These are phyloP conservation scores for Malus hybrid DNA, from an alignment of 331 rosid species.

Conservation along the genomic window DNA sequence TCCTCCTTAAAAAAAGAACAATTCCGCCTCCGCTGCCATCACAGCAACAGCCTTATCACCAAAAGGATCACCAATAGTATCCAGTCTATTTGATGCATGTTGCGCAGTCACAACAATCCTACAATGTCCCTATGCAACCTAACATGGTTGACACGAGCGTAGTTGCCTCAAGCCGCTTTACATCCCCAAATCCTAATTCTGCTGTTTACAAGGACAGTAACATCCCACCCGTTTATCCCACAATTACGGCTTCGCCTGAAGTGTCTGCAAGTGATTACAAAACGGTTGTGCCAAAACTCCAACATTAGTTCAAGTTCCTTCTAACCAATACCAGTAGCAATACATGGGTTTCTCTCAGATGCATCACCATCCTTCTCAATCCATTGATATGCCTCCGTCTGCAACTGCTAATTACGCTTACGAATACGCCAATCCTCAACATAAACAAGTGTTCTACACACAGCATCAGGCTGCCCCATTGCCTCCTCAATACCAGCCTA, in stretches of 20 bases:
- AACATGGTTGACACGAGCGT: constrained; percentile 30
- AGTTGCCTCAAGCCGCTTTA: constrained; percentile 27
- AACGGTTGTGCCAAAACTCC: constrained; percentile 29
- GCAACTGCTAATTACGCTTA: no score
- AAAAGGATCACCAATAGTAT: constrained; percentile 67
- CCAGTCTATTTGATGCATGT: constrained; percentile 76
- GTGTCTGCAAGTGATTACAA: constrained; percentile 32
- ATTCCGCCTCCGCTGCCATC: constrained; percentile 19
- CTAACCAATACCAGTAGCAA: no score
- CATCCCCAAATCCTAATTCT: constrained; percentile 31
- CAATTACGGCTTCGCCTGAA: constrained; percentile 39
- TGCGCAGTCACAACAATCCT: constrained; percentile 38
- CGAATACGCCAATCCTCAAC: no score
- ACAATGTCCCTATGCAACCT: constrained; percentile 59
- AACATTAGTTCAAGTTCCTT: constrained; percentile 50
- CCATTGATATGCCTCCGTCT: no score
- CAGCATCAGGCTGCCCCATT: constrained; percentile 35
- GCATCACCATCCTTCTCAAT: no score
- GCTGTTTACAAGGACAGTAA: constrained; percentile 39
- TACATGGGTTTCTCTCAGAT: no score
- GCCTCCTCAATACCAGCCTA: constrained; percentile 78
- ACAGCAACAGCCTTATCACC: constrained; percentile 54
- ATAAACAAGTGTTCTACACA: no score
- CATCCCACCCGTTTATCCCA: constrained; percentile 57
- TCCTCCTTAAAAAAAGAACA: no score